Base-by-base conservation (phyloP, 495 filamentous ascomycete species). In the Viridothelium virens region DNA sequence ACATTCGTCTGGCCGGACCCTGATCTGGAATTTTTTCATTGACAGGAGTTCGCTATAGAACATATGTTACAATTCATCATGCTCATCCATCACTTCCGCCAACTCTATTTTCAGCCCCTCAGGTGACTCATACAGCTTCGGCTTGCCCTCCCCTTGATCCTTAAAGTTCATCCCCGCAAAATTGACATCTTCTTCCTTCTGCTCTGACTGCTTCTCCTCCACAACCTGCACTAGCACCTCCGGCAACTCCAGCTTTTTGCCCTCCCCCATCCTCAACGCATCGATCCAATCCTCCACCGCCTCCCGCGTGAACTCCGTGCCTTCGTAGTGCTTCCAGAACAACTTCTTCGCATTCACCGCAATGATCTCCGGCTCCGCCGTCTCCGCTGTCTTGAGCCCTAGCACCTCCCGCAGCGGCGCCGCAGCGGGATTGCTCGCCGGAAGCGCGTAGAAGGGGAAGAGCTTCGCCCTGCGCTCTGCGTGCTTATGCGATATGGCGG, bases 241-340 rank as follows among this genome's bases (percentile, higher is more conserved):
- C 3, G 93, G 92, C 48, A 97, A 70, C 79, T 87, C 90, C 74
- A 87, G 82, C 81, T 92, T 96, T 31, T 82, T 74, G 5, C 89
- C 88, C 70, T 96, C 95, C 56, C 92, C 91, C 73, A 98, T 79
- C 34, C 89, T 84, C 69, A 97, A 91, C 2, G 82, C 84, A 74
- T 98, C 94, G 68, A 97, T 82, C 92, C 92, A 97, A 63, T 80
- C 78, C 75, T 96, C 91, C 44, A 97, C 77, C 10, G 81, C 81
- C 80, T 38, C 82, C 73, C 11, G 79, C 80, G 67, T 85, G 90
- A 65, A 72, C 33, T 86, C 83, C 16, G 73, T 77, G 3, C 79
- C 77, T 44, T 81, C 77, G 70, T 88, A 95, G 46, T 82, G 85
- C 67, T 89, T 86, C 83, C 86, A 95, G 95, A 94, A 97, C 33